Base-by-base conservation (phyloP, 352 stramenopile genomes). In the Globisporangium spiculum region DNA sequence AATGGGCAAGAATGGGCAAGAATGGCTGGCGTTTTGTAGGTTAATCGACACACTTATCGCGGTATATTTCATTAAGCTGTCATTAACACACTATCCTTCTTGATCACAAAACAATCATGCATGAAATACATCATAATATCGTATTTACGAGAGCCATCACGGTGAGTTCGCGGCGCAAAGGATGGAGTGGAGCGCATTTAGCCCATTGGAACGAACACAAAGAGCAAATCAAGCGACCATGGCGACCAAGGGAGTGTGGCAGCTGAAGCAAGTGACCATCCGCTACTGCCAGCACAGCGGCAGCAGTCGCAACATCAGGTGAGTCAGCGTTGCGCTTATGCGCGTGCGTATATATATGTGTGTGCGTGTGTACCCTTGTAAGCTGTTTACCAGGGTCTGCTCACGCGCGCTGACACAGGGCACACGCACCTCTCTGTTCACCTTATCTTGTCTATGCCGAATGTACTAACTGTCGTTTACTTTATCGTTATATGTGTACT, bases 241-340 rank as follows among this genome's bases (percentile, higher is more conserved):
- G 84, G 84, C 84, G 73, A 92, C 84, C 59, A 84, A 86, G 48
- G 84, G 84, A 60, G 81, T 91, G 71, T 92, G 84, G 84, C 84
- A 92, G 69, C 74, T 92, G 56, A 83, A 92, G 77, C 70, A 92
- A 71, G 72, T 92, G 71, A 92, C 84, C 72, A 90, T 92, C 65
- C 84, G 84, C 56, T 92, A 92, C 82, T 92, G 84, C 68, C 84
- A 92, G 71, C 76, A 92, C 71, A 71, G 84, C 53, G 84, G 84
- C 60, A 92, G 84, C 77, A 96, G 89, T 74, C 83, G 83, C 66
- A 81, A 93, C 68, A 75, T 94, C 48, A 74, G 86, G 76, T 87
- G 74, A 44, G 67, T 63, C 18, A 24, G 6, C 18, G 44, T 8
- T 57, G 30, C 30, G 4, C 30, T 32, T 32, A 32, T 32, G 30